phyloP scores from a whole-genome alignment of 106 monocot genomes.

The Allium sativum region DNA sequence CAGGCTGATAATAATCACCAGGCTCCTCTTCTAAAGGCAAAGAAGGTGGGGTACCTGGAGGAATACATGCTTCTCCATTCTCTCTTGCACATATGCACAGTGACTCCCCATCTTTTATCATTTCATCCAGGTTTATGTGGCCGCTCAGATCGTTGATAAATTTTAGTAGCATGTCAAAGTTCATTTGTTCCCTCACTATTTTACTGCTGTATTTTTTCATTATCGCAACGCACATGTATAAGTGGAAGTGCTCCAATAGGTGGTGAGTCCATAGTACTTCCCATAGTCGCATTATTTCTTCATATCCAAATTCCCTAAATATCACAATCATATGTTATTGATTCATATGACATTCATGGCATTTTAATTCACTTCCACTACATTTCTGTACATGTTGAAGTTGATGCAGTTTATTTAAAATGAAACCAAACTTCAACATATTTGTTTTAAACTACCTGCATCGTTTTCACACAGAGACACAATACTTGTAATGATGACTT shows the following conservation, averaged over 20 bases:
- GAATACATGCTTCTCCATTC: conserved; percentile 75
- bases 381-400: no score
- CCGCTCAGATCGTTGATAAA: conserved; percentile 93
- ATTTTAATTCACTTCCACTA: no score
- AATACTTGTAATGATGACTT: no score
- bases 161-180: conserved; percentile 85
- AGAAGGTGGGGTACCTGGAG: conserved; percentile 91
- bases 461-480: no score
- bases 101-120: conserved; percentile 67
- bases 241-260: conserved; percentile 80
- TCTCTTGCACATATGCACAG: conserved; percentile 68
- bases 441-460: no score
- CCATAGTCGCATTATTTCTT: conserved; percentile 70
- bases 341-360: no score
- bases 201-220: conserved; percentile 52
- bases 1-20: conserved; percentile 39
- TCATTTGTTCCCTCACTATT: conserved; percentile 77
- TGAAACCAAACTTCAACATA: no score
- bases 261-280: conserved; percentile 94
- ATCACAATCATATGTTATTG: no score
- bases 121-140: conserved; percentile 49
- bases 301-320: conserved; percentile 78
- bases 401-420: no score
- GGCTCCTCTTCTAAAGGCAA: conserved; percentile 39
- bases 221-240: conserved; percentile 83